Percentiles rank a stretch among this genome's conserved stretches.
phyloP scores from a whole-genome alignment of 805 yeast species.

The Candida sonorensis region DNA sequence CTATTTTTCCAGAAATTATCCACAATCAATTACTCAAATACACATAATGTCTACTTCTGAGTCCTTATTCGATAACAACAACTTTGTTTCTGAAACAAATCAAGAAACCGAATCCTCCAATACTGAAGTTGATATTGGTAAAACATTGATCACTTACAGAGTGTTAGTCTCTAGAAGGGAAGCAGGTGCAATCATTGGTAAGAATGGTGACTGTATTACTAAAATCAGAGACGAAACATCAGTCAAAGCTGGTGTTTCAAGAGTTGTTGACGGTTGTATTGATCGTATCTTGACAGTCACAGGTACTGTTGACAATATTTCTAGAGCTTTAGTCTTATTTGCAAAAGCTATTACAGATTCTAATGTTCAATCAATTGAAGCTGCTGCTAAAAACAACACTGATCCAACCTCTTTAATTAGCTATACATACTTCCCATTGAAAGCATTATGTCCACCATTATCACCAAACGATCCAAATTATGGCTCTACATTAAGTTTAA shows the following conservation, averaged over 20 bases:
- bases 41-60: slow-evolving; percentile 21
- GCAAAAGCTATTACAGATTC: slow-evolving; percentile 56
- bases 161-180: slow-evolving; percentile 76
- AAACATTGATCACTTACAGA: slow-evolving; percentile 34
- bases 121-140: slow-evolving; percentile 21
- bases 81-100: slow-evolving; percentile 18
- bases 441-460: slow-evolving; percentile 48
- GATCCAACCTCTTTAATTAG: slow-evolving; percentile 27
- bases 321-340: slow-evolving; percentile 63
- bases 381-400: slow-evolving; percentile 18
- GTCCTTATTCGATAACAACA: slow-evolving; percentile 26
- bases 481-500: slow-evolving; percentile 47
- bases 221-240: slow-evolving; percentile 65
- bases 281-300: slow-evolving; percentile 78
- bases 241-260: slow-evolving; percentile 83
- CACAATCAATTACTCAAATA: neutral
- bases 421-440: slow-evolving; percentile 53
- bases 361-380: slow-evolving; percentile 19
- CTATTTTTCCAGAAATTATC: neutral
- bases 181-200: slow-evolving; percentile 87
- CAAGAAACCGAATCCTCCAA: slow-evolving; percentile 14
- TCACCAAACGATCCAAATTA: slow-evolving; percentile 44
- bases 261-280: slow-evolving; percentile 69
- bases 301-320: slow-evolving; percentile 63
- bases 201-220: slow-evolving; percentile 73